phyloP scores from a whole-genome alignment of 345 rosid species.

The Lagerstroemia speciosa region DNA sequence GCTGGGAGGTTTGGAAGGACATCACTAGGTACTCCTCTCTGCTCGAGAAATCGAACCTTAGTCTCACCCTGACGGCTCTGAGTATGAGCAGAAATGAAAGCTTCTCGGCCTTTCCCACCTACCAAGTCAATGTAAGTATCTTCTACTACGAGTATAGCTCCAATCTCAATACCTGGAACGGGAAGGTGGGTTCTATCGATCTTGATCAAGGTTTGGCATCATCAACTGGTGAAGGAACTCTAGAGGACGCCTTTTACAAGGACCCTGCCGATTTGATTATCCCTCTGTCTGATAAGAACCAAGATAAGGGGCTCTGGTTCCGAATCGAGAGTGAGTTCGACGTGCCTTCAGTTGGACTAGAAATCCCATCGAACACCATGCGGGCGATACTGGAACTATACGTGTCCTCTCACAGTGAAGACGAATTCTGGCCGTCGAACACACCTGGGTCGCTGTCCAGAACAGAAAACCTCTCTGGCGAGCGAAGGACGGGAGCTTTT shows the following conservation, averaged over 20 bases:
- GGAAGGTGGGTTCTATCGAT: too few relatives aligned
- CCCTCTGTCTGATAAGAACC: constrained; percentile 6
- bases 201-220: neutral
- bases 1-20: constrained; percentile 22
- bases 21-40: constrained; percentile 17
- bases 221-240: neutral
- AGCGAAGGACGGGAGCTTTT: constrained; percentile 9
- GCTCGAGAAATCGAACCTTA: constrained; percentile 2
- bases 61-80: constrained; percentile 1
- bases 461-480: neutral
- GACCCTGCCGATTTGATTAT: constrained; percentile 14
- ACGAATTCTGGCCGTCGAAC: constrained; percentile 15
- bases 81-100: neutral
- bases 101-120: neutral
- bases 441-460: constrained; percentile 1
- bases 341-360: neutral
- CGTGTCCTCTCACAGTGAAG: constrained; percentile 17
- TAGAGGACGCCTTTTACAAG: neutral
- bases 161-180: too few relatives aligned
- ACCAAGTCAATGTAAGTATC: constrained; percentile 13
- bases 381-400: constrained; percentile 17
- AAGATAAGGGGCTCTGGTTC: constrained; percentile 12
- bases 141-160: constrained; percentile 1
- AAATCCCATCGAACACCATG: constrained; percentile 12
- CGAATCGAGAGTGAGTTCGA: constrained; percentile 6